phyloP scores from a whole-genome alignment of 179 eudicot genomes.

The Beta corolliflora region DNA sequence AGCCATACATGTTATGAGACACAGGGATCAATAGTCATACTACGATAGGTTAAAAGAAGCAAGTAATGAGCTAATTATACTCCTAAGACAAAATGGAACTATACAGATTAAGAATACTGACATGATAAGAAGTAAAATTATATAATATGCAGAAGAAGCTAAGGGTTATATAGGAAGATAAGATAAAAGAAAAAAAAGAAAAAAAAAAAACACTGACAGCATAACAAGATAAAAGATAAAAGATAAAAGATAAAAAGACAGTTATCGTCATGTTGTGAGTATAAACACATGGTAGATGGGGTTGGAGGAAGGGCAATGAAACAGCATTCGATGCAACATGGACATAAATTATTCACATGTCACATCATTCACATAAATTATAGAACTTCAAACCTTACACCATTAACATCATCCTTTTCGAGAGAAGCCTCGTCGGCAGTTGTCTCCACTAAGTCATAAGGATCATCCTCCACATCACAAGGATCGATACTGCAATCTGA shows the following conservation, averaged over 20 bases:
- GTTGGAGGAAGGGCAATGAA: not conserved
- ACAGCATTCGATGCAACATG: not conserved
- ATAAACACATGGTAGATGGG: not conserved
- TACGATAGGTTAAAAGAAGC: not conserved
- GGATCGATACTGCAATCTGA: conserved; percentile 52
- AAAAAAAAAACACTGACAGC: not conserved
- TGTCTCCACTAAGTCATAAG: conserved; percentile 38
- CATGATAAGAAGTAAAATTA: not conserved
- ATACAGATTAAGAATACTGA: not conserved
- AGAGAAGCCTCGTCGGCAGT: conserved; percentile 34
- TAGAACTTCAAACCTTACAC: conserved; percentile 31
- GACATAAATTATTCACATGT: not conserved
- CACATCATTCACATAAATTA: too few relatives aligned
- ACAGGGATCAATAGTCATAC: not conserved
- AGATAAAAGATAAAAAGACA: not conserved
- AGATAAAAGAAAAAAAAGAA: not conserved
- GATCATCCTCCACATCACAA: conserved; percentile 47
- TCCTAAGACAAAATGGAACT: not conserved
- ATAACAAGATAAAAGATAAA: too few relatives aligned
- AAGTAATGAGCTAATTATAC: not conserved
- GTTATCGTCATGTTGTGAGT: not conserved
- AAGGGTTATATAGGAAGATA: not conserved
- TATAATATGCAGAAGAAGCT: too few relatives aligned
- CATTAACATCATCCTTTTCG: conserved; percentile 29
- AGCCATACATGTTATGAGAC: not conserved